Conservation (phyloP, 2,329 filamentous ascomycete species). For the Colletotrichum nymphaeae region DNA sequence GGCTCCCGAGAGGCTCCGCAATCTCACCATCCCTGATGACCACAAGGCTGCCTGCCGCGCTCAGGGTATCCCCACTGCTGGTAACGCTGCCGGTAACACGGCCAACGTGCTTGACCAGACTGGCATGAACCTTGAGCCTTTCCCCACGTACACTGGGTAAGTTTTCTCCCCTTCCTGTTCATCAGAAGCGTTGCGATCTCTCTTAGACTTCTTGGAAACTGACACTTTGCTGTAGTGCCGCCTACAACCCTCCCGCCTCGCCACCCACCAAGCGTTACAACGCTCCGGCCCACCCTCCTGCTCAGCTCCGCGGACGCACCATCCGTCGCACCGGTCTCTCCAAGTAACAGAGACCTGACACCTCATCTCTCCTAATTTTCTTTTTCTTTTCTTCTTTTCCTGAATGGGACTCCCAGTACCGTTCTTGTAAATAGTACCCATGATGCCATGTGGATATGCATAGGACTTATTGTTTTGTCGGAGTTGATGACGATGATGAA, state of each 20-base stretch:
- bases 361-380: not conserved
- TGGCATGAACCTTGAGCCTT: slow-evolving; percentile 60
- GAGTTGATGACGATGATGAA: not conserved
- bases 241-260: slow-evolving; percentile 1
- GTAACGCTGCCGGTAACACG: slow-evolving; percentile 77
- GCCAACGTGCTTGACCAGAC: slow-evolving; percentile 63
- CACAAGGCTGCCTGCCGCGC: slow-evolving; percentile 62
- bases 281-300: not conserved
- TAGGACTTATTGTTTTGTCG: not conserved
- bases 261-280: not conserved
- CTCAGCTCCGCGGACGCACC: slow-evolving; percentile 25
- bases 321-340: not conserved
- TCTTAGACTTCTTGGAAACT: not conserved
- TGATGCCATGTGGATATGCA: slow-evolving; percentile 24
- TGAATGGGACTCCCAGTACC: slow-evolving; percentile 1
- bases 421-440: slow-evolving; percentile 33
- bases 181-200: not conserved
- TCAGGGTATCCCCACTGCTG: slow-evolving; percentile 59
- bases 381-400: not conserved
- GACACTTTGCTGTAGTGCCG: slow-evolving; percentile 11
- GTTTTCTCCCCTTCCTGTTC: slow-evolving; percentile 33
- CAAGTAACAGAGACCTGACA: not conserved
- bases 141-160: slow-evolving; percentile 62
- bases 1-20: slow-evolving; percentile 66
- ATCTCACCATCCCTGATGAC: slow-evolving; percentile 66